Evolutionary conservation across 108 stramenopile species (phyloP).

Genomic region (Cyclotella kingstonii): DNA sequence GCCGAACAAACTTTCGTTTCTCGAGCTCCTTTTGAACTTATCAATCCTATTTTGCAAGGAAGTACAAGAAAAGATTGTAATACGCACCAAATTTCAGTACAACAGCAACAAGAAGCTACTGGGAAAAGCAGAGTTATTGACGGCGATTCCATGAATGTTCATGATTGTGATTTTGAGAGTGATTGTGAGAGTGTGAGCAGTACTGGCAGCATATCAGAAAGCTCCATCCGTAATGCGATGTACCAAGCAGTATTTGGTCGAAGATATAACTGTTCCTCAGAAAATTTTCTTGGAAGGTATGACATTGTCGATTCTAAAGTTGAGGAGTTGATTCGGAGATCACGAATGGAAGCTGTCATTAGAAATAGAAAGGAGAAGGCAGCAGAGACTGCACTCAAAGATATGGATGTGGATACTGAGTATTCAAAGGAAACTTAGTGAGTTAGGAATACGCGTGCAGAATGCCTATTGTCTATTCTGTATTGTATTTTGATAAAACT

Average conservation of each 20-base stretch:
- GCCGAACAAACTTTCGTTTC: no score
- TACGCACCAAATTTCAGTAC: no score
- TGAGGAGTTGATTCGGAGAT: slow-evolving; percentile 40
- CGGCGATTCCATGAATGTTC: slow-evolving; percentile 13
- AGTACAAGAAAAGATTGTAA: no score
- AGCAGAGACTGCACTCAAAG: background rate
- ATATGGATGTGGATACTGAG: slow-evolving; percentile 4
- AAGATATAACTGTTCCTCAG: background rate
- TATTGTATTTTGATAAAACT: background rate
- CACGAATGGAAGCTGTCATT: slow-evolving; percentile 28
- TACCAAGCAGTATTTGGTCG: slow-evolving; percentile 41
- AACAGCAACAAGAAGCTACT: slow-evolving; percentile 8
- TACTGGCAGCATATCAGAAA: slow-evolving; percentile 21
- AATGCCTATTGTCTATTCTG: background rate
- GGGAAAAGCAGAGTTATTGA: slow-evolving; percentile 7
- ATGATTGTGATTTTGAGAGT: slow-evolving; percentile 13
- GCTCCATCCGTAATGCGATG: slow-evolving; percentile 35
- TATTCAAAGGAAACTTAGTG: background rate
- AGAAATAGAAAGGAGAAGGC: slow-evolving; percentile 16
- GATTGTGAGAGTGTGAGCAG: slow-evolving; percentile 7
- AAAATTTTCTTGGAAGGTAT: slow-evolving; percentile 1
- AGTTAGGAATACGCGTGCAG: background rate
- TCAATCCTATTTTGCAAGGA: no score
- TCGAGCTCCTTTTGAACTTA: no score
- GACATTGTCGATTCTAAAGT: slow-evolving; percentile 37